These are phyloP conservation scores for Annona squamosa DNA, from an alignment of 164 flowering plant species.

Conservation along the genomic window DNA sequence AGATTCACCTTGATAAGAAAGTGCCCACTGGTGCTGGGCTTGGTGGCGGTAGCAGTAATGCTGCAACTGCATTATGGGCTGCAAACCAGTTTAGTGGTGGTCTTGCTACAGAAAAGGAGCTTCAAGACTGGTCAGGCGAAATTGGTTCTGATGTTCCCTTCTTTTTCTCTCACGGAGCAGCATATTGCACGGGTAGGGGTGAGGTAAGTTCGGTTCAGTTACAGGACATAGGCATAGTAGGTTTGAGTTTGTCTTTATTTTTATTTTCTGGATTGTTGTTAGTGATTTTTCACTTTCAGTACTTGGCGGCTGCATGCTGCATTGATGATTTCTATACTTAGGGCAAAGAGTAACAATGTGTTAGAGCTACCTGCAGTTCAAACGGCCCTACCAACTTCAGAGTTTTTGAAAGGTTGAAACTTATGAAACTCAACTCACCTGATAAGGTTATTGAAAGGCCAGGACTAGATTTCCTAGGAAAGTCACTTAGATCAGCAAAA, in stretches of 20 bases:
- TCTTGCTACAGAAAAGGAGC: conserved; percentile 77
- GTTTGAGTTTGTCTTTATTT: background rate
- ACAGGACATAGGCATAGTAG: background rate
- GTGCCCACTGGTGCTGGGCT: conserved; percentile 99
- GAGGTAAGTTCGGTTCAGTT: conserved; percentile 50
- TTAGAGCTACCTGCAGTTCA: background rate
- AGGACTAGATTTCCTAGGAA: background rate
- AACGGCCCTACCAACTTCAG: background rate
- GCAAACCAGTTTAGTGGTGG: conserved; percentile 84
- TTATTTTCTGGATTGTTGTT: too few species aligned
- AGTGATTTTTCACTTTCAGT: background rate
- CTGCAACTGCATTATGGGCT: conserved; percentile 99
- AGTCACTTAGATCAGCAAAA: background rate
- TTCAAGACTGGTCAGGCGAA: conserved; percentile 95
- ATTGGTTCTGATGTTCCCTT: conserved; percentile 97
- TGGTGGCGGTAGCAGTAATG: conserved; percentile 99
- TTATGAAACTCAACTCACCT: background rate
- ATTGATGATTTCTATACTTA: background rate
- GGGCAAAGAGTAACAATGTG: background rate
- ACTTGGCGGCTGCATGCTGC: background rate
- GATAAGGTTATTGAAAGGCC: background rate
- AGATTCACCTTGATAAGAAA: conserved; percentile 93
- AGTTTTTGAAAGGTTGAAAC: background rate
- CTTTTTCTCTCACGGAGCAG: conserved; percentile 96
- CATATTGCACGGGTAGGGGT: conserved; percentile 97